Evolutionary conservation across 2,329 filamentous ascomycete species (phyloP).

Genomic region (Penicillium janthinellum): DNA sequence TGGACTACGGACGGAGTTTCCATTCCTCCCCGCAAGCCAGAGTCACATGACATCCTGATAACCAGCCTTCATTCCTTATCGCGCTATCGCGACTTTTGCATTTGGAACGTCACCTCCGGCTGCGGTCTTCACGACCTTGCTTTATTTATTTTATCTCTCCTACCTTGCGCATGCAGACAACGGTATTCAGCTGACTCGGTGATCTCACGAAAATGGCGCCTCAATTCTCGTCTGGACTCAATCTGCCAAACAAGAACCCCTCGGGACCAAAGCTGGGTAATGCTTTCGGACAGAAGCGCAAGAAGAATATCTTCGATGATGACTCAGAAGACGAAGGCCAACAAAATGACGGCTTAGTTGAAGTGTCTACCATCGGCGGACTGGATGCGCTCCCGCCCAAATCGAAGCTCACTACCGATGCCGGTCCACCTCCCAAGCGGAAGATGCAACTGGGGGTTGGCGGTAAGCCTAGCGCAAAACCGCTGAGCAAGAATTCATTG

Average conservation of each 20-base stretch:
- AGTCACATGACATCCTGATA: conserved; percentile 23
- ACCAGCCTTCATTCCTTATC: conserved; percentile 18
- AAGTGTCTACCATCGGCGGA: conserved; percentile 45
- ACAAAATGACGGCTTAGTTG: conserved; percentile 27
- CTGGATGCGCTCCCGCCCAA: conserved; percentile 28
- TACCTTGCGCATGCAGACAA: not conserved
- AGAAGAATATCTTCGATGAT: conserved; percentile 50
- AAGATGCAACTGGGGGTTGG: conserved; percentile 34
- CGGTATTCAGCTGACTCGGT: not conserved
- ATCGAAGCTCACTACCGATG: conserved; percentile 17
- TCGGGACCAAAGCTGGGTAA: conserved; percentile 31
- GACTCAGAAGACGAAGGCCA: conserved; percentile 44
- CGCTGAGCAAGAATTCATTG: conserved; percentile 39
- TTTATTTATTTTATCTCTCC: not conserved
- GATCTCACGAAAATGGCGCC: conserved; percentile 28
- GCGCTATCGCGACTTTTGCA: conserved; percentile 18
- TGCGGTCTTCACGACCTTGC: not conserved
- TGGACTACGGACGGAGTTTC: no score
- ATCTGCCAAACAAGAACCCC: conserved; percentile 41
- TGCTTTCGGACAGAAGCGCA: conserved; percentile 47
- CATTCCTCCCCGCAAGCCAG: conserved; percentile 10
- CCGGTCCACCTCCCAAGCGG: conserved; percentile 34
- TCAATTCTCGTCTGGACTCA: conserved; percentile 47
- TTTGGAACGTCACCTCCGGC: conserved; percentile 7
- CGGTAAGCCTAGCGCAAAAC: conserved; percentile 34